Base-by-base conservation (phyloP, 2,329 filamentous ascomycete species). In the Alternaria sp. region DNA sequence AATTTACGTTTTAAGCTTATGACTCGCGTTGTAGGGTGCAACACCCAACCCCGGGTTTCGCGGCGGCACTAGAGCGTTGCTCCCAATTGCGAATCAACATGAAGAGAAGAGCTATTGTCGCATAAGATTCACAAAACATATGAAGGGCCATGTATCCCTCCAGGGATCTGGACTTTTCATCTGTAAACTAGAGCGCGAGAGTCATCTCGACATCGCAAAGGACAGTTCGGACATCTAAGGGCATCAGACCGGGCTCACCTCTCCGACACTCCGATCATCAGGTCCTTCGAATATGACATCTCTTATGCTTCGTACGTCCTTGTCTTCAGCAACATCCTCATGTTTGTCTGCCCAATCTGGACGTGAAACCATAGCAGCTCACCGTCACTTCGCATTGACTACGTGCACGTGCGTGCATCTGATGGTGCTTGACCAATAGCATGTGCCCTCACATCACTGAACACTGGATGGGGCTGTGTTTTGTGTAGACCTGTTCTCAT, bases 401-500 rank as follows among this genome's bases (percentile, higher is more conserved):
- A n/a, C 24, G 26, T 24, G 21, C 39, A 44, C n/a, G 24, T 54
- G 49, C 11, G 10, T 34, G 21, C 14, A 21, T 44, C 36, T 41
- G 44, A 40, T 28, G 17, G 49, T n/a, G 11, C n/a, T 33, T 28
- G 14, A 40, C 48, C 33, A 39, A 51, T 40, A 21, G 34, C 6
- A n/a, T 8, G 48, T 23, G 48, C 29, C n/a, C 31, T 51, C 17
- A 3, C 26, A 23, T 40, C 49, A 14, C 24, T 8, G 7, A 29
- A n/a, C 13, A 28, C 21, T n/a, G 54, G 45, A 54, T 64, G 59
- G 65, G 46, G 52, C 26, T 26, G 31, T n/a, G 44, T 44, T 41
- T 28, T 26, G 17, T 14, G 26, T 42, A 14, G 31, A 34, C 41
- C 31, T 26, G 17, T 42, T 9, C 26, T 50, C 51, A 42, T 55